These are phyloP conservation scores for Septoria linicola DNA, from an alignment of 2,329 filamentous ascomycete genomes.

Conservation along the genomic window DNA sequence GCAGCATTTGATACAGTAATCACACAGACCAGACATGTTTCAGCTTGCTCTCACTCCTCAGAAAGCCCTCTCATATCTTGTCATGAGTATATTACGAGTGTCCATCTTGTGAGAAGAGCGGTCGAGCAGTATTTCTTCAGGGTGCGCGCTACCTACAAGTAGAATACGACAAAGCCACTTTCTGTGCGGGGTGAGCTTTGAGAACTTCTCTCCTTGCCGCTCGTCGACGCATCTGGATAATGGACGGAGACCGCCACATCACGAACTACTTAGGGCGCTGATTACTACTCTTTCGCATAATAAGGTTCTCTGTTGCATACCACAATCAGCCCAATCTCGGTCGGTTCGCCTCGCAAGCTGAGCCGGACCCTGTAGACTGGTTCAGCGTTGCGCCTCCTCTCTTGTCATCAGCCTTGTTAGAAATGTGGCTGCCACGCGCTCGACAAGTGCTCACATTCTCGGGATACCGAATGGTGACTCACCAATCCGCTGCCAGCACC, in stretches of 20 bases:
- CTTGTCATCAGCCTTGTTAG: conserved; percentile 13
- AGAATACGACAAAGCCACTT: too few relatives aligned
- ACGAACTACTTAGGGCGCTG: conserved; percentile 1
- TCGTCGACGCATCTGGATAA: conserved; percentile 3
- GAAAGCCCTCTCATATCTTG: too few relatives aligned
- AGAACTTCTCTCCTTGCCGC: background rate
- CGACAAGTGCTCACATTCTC: conserved; percentile 3
- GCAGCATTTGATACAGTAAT: too few relatives aligned
- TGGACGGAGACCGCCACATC: conserved; percentile 5
- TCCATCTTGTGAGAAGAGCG: too few relatives aligned
- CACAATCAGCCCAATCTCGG: conserved; percentile 3
- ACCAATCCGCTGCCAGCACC: conserved; percentile 8
- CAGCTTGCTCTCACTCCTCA: too few relatives aligned
- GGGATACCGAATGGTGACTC: conserved; percentile 11
- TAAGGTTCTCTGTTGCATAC: conserved; percentile 12
- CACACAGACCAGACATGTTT: too few relatives aligned
- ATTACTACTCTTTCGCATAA: conserved; percentile 2
- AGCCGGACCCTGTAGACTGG: conserved; percentile 1
- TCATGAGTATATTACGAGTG: too few relatives aligned
- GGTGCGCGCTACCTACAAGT: too few relatives aligned
- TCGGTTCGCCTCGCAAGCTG: conserved; percentile 16
- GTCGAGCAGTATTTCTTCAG: too few relatives aligned
- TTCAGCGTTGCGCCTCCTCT: background rate
- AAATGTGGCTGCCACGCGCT: conserved; percentile 12
- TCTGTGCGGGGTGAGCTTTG: too few relatives aligned